These are phyloP conservation scores for Populus hybrid DNA, from an alignment of 441 rosid genomes.

Conservation along the genomic window DNA sequence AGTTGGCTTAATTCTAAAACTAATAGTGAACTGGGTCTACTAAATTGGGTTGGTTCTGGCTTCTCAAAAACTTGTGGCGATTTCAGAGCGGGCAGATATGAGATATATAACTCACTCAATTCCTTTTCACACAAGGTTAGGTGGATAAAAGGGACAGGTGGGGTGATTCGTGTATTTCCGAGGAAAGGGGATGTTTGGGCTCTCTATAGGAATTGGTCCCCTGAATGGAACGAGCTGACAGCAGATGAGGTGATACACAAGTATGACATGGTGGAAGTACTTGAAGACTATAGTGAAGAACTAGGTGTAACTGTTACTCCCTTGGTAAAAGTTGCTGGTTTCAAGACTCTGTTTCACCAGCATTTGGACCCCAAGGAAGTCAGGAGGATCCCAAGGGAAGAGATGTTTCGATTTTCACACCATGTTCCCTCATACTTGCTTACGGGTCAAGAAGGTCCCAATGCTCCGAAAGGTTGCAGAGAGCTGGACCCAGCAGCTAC, in stretches of 20 bases:
- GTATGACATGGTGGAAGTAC: slow-evolving; percentile 81
- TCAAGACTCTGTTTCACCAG: slow-evolving; percentile 52
- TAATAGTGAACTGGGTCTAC: slow-evolving; percentile 47
- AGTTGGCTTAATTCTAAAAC: slow-evolving; percentile 76
- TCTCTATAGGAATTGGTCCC: slow-evolving; percentile 68
- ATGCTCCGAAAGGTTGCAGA: slow-evolving; percentile 54
- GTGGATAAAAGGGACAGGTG: slow-evolving; percentile 61
- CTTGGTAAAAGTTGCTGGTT: slow-evolving; percentile 57
- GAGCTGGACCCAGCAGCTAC: slow-evolving; percentile 44
- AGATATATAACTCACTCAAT: slow-evolving; percentile 43
- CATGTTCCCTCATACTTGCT: slow-evolving; percentile 66
- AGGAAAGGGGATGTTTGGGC: slow-evolving; percentile 80
- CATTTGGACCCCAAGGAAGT: slow-evolving; percentile 37
- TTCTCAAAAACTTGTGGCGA: slow-evolving; percentile 77
- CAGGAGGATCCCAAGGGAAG: slow-evolving; percentile 47
- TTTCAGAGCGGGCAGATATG: slow-evolving; percentile 53
- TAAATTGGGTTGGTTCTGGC: slow-evolving; percentile 68
- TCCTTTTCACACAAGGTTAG: slow-evolving; percentile 67
- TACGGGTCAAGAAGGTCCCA: slow-evolving; percentile 56
- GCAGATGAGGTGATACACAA: slow-evolving; percentile 59
- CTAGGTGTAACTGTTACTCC: slow-evolving; percentile 42
- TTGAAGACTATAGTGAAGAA: slow-evolving; percentile 52
- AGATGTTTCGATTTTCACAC: slow-evolving; percentile 84
- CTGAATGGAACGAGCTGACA: slow-evolving; percentile 62
- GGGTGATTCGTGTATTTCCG: slow-evolving; percentile 56